A percentile compares a stretch with the other conserved stretches of the same genome.
These are phyloP conservation scores for Phytophthora sojae DNA, from an alignment of 352 stramenopile species.

Conservation along the genomic window DNA sequence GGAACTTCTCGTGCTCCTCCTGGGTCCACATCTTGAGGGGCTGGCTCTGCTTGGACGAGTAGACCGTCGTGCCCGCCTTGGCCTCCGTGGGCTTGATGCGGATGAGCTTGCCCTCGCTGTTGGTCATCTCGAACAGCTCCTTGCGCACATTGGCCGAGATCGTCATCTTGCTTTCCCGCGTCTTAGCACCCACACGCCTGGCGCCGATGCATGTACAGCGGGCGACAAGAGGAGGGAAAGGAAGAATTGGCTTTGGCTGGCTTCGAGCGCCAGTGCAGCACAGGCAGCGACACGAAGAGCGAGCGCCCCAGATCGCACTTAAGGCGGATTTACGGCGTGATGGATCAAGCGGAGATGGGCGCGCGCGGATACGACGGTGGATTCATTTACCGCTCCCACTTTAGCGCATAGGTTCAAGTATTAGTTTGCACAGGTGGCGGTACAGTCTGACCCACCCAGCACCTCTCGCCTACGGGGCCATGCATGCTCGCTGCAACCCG, in stretches of 20 bases:
- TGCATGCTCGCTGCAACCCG: too few species aligned
- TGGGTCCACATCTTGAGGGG: constrained; percentile 89
- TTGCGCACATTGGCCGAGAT: constrained; percentile 88
- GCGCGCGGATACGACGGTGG: constrained; percentile 25
- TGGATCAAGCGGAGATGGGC: constrained; percentile 31
- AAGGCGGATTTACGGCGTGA: constrained; percentile 17
- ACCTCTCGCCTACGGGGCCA: too few species aligned
- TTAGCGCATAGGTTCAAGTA: too few species aligned
- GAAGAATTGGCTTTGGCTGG: constrained; percentile 37
- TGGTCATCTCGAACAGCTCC: constrained; percentile 87
- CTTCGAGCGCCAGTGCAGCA: constrained; percentile 38
- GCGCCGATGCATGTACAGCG: constrained; percentile 34
- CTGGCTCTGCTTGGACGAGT: constrained; percentile 86
- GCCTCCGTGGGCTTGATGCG: constrained; percentile 86
- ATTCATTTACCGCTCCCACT: constrained; percentile 12
- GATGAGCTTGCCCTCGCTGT: constrained; percentile 82
- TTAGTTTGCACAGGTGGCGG: too few species aligned
- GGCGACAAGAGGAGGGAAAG: constrained; percentile 28
- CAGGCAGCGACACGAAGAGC: constrained; percentile 33
- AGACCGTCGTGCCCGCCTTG: constrained; percentile 85
- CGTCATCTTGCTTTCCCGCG: constrained; percentile 65
- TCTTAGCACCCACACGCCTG: constrained; percentile 27
- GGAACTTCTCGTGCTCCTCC: constrained; percentile 88
- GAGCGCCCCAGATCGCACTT: constrained; percentile 56
- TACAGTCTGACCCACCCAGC: too few species aligned